These are phyloP conservation scores for Grigorovia transvaalensis DNA, from an alignment of 805 yeast species.

Conservation along the genomic window DNA sequence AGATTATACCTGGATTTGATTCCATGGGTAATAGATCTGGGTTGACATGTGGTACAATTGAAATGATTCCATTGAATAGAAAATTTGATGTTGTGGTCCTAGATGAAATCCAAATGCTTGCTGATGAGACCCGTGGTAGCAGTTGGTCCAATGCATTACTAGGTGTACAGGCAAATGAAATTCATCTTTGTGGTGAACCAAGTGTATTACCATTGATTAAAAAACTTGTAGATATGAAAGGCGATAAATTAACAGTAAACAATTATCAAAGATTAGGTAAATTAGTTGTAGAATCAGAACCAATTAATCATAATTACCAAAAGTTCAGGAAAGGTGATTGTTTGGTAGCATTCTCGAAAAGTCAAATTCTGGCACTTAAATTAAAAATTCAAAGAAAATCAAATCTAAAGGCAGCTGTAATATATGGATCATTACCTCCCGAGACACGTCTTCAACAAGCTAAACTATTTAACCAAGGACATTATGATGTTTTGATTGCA, in stretches of 20 bases:
- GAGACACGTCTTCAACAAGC: slow-evolving; percentile 88
- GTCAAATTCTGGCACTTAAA: slow-evolving; percentile 57
- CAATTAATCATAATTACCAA: slow-evolving; percentile 18
- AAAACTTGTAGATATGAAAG: slow-evolving; percentile 53
- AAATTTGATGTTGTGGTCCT: slow-evolving; percentile 79
- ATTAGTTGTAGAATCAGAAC: slow-evolving; percentile 42
- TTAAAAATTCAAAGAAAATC: slow-evolving; percentile 57
- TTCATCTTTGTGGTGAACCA: slow-evolving; percentile 91
- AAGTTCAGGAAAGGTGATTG: slow-evolving; percentile 65
- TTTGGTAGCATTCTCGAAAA: slow-evolving; percentile 75
- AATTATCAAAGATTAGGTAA: slow-evolving; percentile 68
- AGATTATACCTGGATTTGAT: slow-evolving; percentile 63
- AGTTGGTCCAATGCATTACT: slow-evolving; percentile 91
- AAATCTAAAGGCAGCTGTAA: slow-evolving; percentile 64
- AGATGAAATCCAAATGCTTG: slow-evolving; percentile 95
- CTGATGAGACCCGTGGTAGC: slow-evolving; percentile 69
- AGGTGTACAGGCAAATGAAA: slow-evolving; percentile 75
- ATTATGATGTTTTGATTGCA: slow-evolving; percentile 77
- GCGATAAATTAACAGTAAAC: slow-evolving; percentile 68
- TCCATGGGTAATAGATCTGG: slow-evolving; percentile 62
- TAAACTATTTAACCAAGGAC: slow-evolving; percentile 62
- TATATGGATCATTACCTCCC: slow-evolving; percentile 94
- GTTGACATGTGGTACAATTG: slow-evolving; percentile 81
- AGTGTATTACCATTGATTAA: slow-evolving; percentile 63
- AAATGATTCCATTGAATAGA: slow-evolving; percentile 68